Evolutionary conservation across 1,139 yeast species (phyloP).

Genomic region (Trichomonascaceae sp.): DNA sequence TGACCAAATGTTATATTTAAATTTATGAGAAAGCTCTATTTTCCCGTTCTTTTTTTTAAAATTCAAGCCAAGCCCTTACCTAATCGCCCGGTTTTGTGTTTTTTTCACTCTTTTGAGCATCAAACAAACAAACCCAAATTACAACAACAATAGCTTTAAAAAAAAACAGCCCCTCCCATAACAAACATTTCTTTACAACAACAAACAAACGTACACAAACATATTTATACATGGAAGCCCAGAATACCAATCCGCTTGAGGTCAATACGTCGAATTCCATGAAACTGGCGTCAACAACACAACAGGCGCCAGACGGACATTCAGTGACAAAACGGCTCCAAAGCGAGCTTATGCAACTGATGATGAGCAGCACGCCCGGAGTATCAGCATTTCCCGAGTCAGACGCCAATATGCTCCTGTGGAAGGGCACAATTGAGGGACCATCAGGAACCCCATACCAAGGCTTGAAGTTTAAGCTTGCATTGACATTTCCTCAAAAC

Average conservation of each 20-base stretch:
- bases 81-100: background rate
- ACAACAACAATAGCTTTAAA: background rate
- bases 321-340: conserved; percentile 45
- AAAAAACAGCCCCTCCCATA: background rate
- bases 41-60: background rate
- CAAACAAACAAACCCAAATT: conserved; percentile 4
- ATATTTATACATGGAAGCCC: conserved; percentile 19
- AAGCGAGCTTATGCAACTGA: conserved; percentile 45
- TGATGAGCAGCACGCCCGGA: conserved; percentile 47
- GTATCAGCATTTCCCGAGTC: conserved; percentile 48
- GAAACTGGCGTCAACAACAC: conserved; percentile 13
- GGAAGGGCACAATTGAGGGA: conserved; percentile 63
- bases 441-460: conserved; percentile 56
- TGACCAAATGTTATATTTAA: background rate
- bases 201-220: background rate
- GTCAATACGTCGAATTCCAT: conserved; percentile 8
- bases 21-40: too few relatives aligned
- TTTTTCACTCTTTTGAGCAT: conserved; percentile 1
- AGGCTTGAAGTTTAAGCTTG: conserved; percentile 48
- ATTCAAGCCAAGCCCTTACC: background rate
- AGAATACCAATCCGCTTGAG: conserved; percentile 21
- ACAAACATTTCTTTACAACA: background rate
- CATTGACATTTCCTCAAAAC: conserved; percentile 50
- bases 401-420: conserved; percentile 47
- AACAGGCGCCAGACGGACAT: conserved; percentile 33